Evolutionary conservation across 345 rosid species (phyloP), one percentile per base, ranked within the genome.

Genomic region (Sapria himalayana): DNA sequence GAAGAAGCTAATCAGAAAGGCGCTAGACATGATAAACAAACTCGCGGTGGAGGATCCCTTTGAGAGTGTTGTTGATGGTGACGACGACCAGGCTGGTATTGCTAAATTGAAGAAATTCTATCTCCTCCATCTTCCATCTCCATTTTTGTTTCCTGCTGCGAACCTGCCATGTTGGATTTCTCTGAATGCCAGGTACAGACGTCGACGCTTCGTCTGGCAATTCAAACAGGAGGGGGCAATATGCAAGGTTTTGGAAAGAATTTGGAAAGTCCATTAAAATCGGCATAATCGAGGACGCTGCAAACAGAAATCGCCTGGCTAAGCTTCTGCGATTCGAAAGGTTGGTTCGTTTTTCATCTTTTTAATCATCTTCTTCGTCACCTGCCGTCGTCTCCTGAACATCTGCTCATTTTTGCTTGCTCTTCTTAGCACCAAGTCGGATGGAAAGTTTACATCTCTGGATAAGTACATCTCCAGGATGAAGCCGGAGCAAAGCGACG

Each of bases 211-310:
- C 75, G 23, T 38, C 51, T 36, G 91, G 72, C 41, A 63, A 49
- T 19, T 61, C 70, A 52, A 91, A 82, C 68, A 82, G 76, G 73
- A 79, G 63, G 58, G 98, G 94, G 46, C 93, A 89, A 49, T 89
- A 89, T 46, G 16, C 76, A 3, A 82, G 69, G 46, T 82, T 89
- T 73, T 89, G 98, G 98, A 82, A 82, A 50, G 95, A 89, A 62
- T 89, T 76, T 55, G 98, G 98, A 48, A 82, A 82, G 66, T 89
- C 95, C 18, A 76, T 89, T 37, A 89, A 89, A 66, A 93, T 82
- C 27, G 95, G 95, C 19, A 82, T 79, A 36, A 71, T 89, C 43
- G 95, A 89, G 70, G 98, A 89, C 56, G 91, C 98, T 24, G 52
- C 85, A 15, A 89, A 89, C 69, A 74, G 98, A 55, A 89, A 89